Conservation (phyloP, 345 rosid genomes). For the Moricandia arvensis region DNA sequence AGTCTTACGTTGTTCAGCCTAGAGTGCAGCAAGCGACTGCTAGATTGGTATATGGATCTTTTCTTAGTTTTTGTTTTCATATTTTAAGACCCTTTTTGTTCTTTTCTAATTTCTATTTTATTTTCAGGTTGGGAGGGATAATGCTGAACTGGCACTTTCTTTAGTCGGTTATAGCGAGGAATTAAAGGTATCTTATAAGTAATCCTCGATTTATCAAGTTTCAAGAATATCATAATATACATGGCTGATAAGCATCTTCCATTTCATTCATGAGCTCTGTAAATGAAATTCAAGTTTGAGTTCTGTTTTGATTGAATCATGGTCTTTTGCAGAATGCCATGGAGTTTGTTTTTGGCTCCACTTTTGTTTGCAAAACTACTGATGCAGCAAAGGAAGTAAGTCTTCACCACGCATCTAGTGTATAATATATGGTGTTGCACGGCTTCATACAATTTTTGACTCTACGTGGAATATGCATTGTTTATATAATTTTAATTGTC, state of each 20-base stretch:
- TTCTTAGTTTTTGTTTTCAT: background rate
- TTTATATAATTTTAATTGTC: constrained; percentile 1
- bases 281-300: constrained; percentile 3
- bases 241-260: background rate
- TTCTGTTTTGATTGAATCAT: constrained; percentile 5
- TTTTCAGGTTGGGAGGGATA: constrained; percentile 86
- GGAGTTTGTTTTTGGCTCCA: constrained; percentile 94
- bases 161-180: constrained; percentile 80
- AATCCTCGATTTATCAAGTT: constrained; percentile 17
- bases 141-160: constrained; percentile 89
- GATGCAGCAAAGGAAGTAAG: constrained; percentile 92
- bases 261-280: background rate
- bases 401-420: constrained; percentile 4
- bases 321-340: constrained; percentile 70
- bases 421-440: constrained; percentile 4
- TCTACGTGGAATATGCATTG: constrained; percentile 2
- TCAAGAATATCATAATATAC: constrained; percentile 9
- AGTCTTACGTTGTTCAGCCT: constrained; percentile 52
- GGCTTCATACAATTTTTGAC: background rate
- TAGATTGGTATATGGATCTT: constrained; percentile 62
- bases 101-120: background rate
- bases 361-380: constrained; percentile 83
- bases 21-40: constrained; percentile 73
- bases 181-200: constrained; percentile 52
- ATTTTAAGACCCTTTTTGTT: background rate